phyloP scores from a whole-genome alignment of 225 moss, liverwort and hornwort genomes.

The Polytrichum commune region DNA sequence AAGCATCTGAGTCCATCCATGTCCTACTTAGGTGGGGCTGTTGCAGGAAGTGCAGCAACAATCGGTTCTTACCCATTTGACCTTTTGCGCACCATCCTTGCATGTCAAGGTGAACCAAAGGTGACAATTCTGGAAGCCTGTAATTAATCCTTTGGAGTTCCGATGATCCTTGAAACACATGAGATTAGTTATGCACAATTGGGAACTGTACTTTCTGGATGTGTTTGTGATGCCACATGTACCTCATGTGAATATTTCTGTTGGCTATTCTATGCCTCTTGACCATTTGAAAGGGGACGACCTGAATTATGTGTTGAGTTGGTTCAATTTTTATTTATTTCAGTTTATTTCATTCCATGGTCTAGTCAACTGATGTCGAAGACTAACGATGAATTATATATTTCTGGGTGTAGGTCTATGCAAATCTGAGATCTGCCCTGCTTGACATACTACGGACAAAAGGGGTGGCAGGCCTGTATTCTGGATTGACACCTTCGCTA shows the following conservation, averaged over 20 bases:
- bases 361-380: neutral
- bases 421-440: constrained; percentile 67
- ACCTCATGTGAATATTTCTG: no score
- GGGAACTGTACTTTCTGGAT: no score
- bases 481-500: constrained; percentile 77
- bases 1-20: constrained; percentile 29
- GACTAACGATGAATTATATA: constrained; percentile 3
- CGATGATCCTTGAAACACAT: no score
- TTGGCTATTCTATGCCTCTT: no score
- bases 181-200: no score
- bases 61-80: constrained; percentile 93
- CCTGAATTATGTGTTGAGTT: no score
- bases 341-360: neutral
- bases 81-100: constrained; percentile 88
- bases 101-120: constrained; percentile 95
- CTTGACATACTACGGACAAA: constrained; percentile 50
- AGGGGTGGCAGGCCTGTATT: constrained; percentile 73
- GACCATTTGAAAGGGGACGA: no score
- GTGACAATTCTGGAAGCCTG: constrained; percentile 26
- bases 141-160: no score
- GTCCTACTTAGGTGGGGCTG: constrained; percentile 72
- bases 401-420: constrained; percentile 56
- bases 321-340: no score
- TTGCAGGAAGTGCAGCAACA: constrained; percentile 86
- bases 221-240: no score